Conservation (phyloP, 495 filamentous ascomycete species). For the Daldinia vernicosa region DNA sequence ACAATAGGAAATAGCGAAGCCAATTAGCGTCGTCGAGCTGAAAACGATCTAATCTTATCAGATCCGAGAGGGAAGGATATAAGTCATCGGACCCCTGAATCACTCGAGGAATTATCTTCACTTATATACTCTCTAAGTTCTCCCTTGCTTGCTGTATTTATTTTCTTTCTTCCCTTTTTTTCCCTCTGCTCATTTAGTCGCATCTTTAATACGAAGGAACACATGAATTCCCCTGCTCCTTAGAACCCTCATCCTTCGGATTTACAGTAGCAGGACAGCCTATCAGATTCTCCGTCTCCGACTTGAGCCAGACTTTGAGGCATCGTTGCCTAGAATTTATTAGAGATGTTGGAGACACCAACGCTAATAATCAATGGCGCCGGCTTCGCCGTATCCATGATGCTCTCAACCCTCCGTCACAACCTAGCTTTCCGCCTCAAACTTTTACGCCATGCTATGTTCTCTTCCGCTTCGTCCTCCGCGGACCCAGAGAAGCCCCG, state of each 20-base stretch:
- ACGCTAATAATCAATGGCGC: slow-evolving; percentile 32
- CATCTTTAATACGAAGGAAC: neutral
- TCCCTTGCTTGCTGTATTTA: neutral
- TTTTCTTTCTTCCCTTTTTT: neutral
- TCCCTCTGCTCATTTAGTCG: neutral
- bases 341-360: slow-evolving; percentile 39
- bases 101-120: neutral
- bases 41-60: slow-evolving; percentile 46
- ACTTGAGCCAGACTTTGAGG: neutral
- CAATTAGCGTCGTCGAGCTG: neutral
- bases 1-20: neutral
- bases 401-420: slow-evolving; percentile 33
- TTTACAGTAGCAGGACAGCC: neutral
- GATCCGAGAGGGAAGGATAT: slow-evolving; percentile 35
- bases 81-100: neutral
- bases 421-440: slow-evolving; percentile 38
- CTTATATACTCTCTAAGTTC: neutral
- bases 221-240: neutral
- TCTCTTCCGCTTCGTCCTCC: slow-evolving; percentile 24
- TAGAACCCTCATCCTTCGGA: neutral
- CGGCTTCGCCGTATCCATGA: slow-evolving; percentile 19
- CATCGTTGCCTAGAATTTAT: neutral
- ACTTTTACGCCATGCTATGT: slow-evolving; percentile 26
- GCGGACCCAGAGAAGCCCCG: slow-evolving; percentile 37
- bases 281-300: slow-evolving; percentile 24